Evolutionary conservation across 495 filamentous ascomycete genomes (phyloP), one percentile per base, ranked within the genome.

Genomic region (Hypoxylon fragiforme): DNA sequence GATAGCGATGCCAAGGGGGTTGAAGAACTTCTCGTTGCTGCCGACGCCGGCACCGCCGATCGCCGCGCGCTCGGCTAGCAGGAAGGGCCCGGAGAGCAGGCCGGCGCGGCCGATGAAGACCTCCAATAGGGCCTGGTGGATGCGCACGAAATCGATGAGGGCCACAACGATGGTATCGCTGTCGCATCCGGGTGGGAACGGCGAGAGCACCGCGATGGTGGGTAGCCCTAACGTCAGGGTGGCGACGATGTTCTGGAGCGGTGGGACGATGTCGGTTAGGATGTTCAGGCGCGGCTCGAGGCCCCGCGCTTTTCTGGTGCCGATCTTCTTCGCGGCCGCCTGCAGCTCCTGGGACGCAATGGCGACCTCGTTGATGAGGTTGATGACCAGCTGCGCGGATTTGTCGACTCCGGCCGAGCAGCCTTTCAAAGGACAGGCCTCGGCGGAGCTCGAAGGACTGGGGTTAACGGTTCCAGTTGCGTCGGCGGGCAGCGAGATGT

Each of bases 111-210:
- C 47, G 47, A 50, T 39, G 47, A 50, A 21, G 12, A 50, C 31
- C 21, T 50, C 36, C 9, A 50, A 36, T 20, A 50, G 36, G 7
- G 26, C 28, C 36, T 50, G 35, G 14, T 40, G 36, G 36, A 50
- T 41, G 22, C 22, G 36, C 22, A 50, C 32, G 22, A 50, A 50
- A 22, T 50, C 39, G 47, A 50, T 50, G 7, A 50, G 36, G 1
- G 47, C 36, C 47, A 50, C 21, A 13, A 41, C 22, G 19, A 50
- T 50, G 35, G 47, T 50, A 22, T 50, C 47, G 37, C 47, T 50
- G 47, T 50, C 24, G 36, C 47, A 50, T 16, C 47, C 47, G 9
- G 35, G 12, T 5, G 21, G 35, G 47, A 50, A 50, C 18, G 47
- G 14, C 22, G 47, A 8, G 22, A 36, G 39, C 26, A 13, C 19